Conservation (phyloP, 2,329 filamentous ascomycete species). For the Monilinia vaccinii-corymbosi region DNA sequence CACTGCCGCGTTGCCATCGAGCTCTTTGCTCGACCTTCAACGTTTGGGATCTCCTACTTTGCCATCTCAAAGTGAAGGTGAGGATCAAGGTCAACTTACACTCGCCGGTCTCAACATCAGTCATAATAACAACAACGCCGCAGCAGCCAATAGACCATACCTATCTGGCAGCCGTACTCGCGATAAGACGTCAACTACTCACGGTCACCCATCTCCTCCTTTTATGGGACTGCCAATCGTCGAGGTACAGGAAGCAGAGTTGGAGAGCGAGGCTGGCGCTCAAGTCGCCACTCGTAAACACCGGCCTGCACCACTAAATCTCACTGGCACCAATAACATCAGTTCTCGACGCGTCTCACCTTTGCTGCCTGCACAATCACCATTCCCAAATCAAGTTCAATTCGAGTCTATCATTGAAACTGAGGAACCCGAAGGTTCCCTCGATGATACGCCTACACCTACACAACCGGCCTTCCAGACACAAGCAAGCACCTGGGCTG, state of each 20-base stretch:
- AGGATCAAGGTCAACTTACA: neutral
- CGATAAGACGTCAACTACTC: neutral
- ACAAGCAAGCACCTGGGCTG: conserved; percentile 22
- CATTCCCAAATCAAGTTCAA: neutral
- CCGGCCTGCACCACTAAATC: neutral
- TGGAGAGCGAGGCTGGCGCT: neutral
- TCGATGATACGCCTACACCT: neutral
- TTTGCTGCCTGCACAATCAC: conserved; percentile 2
- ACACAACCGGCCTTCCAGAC: conserved; percentile 4
- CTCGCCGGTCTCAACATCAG: neutral
- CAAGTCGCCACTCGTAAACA: neutral
- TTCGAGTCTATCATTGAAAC: neutral
- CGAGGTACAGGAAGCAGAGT: neutral
- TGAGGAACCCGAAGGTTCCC: neutral
- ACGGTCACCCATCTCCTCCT: conserved; percentile 4
- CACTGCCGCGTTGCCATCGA: conserved; percentile 6
- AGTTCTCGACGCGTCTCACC: neutral
- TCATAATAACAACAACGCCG: neutral
- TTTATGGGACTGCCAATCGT: neutral
- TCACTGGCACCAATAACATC: neutral
- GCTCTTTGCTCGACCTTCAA: neutral
- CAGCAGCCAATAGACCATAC: neutral
- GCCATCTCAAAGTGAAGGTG: neutral
- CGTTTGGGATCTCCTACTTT: neutral
- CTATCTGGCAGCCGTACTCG: neutral